Percentiles rank a stretch among this genome's conserved stretches.
Evolutionary conservation across 1,284 basidiomycete species (phyloP).

Genomic region (Microbotryomycetes sp.): DNA sequence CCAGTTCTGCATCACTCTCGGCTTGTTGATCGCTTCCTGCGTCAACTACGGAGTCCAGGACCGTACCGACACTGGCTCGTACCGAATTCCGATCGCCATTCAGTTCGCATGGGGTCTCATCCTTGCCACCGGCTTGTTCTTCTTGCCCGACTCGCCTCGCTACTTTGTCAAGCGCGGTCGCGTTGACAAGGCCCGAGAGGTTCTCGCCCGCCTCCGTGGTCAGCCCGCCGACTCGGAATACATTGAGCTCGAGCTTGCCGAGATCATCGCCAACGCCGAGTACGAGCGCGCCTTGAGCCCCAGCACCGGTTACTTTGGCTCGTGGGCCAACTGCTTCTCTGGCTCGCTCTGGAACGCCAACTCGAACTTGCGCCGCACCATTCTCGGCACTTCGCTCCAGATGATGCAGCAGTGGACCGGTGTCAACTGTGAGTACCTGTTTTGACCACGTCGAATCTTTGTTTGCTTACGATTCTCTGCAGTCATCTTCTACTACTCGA

Average conservation of each 20-base stretch:
- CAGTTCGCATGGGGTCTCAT: slow-evolving; percentile 17
- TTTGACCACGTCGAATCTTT: slow-evolving; percentile 27
- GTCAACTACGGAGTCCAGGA: slow-evolving; percentile 33
- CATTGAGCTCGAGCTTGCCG: slow-evolving; percentile 27
- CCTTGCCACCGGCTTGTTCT: slow-evolving; percentile 25
- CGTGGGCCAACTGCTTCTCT: slow-evolving; percentile 29
- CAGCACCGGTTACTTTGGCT: slow-evolving; percentile 15
- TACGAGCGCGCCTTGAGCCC: slow-evolving; percentile 29
- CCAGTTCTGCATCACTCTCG: slow-evolving; percentile 33
- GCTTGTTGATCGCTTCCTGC: slow-evolving; percentile 13
- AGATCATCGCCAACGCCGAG: slow-evolving; percentile 36
- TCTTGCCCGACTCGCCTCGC: slow-evolving; percentile 35
- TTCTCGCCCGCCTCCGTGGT: slow-evolving; percentile 27
- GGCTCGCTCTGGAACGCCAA: slow-evolving; percentile 26
- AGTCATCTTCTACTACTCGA: slow-evolving; percentile 32
- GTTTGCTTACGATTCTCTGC: slow-evolving; percentile 20
- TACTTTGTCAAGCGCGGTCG: slow-evolving; percentile 31
- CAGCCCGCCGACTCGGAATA: slow-evolving; percentile 27
- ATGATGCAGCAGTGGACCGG: slow-evolving; percentile 38
- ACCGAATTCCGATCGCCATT: slow-evolving; percentile 35
- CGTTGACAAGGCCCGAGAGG: slow-evolving; percentile 23
- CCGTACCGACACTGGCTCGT: slow-evolving; percentile 33
- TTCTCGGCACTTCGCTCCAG: slow-evolving; percentile 36
- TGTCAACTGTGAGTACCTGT: slow-evolving; percentile 37
- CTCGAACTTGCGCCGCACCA: slow-evolving; percentile 35